Evolutionary conservation across 768 basidiomycete species (phyloP).

Genomic region (Psilocybe sp.): DNA sequence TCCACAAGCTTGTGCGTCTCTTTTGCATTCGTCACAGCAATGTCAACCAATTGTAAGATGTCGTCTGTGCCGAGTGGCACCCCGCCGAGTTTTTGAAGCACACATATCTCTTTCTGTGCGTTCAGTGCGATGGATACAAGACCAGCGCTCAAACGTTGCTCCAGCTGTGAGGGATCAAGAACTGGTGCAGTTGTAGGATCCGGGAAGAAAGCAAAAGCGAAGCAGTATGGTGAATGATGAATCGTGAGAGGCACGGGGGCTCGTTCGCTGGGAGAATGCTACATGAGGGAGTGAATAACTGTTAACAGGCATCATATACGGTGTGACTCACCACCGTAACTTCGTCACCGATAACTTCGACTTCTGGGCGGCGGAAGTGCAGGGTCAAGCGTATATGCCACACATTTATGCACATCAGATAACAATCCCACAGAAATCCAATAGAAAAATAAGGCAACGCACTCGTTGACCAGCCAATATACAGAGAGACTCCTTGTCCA

Average conservation of each 20-base stretch:
- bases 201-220: slow-evolving; percentile 91
- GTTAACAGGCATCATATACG: background rate
- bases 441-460: slow-evolving; percentile 17
- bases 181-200: slow-evolving; percentile 47
- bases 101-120: slow-evolving; percentile 88
- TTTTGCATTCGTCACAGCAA: slow-evolving; percentile 69
- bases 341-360: slow-evolving; percentile 91
- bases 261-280: slow-evolving; percentile 86
- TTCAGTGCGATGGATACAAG: slow-evolving; percentile 80
- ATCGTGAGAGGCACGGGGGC: slow-evolving; percentile 90
- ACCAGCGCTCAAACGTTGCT: slow-evolving; percentile 69
- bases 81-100: slow-evolving; percentile 90
- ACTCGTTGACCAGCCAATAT: slow-evolving; percentile 94
- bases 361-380: slow-evolving; percentile 89
- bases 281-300: background rate
- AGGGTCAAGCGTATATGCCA: slow-evolving; percentile 91
- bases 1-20: slow-evolving; percentile 72
- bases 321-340: slow-evolving; percentile 71
- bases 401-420: slow-evolving; percentile 50
- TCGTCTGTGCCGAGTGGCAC: slow-evolving; percentile 76
- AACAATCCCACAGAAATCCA: background rate
- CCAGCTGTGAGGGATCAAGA: slow-evolving; percentile 83
- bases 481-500: slow-evolving; percentile 95
- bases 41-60: slow-evolving; percentile 64
- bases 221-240: slow-evolving; percentile 89